Conservation (phyloP, 2,329 filamentous ascomycete species). For the Albifimbria verrucaria region DNA sequence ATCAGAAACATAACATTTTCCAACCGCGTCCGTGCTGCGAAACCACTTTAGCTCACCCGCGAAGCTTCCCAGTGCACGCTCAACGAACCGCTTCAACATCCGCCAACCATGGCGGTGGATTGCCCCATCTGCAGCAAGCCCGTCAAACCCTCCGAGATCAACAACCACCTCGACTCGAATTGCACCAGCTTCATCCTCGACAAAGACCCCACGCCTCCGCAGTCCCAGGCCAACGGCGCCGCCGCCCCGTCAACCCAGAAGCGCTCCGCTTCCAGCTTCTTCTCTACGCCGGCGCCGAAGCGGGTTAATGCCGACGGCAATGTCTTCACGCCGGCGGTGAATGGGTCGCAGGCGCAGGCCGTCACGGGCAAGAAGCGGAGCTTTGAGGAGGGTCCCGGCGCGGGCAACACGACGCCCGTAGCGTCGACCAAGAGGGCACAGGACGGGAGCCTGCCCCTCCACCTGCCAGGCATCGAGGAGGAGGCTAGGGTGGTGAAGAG, state of each 20-base stretch:
- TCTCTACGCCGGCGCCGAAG: constrained; percentile 59
- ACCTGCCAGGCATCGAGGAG: constrained; percentile 3
- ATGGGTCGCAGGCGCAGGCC: constrained; percentile 21
- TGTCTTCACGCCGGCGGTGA: constrained; percentile 28
- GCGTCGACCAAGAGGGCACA: constrained; percentile 5
- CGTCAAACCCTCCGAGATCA: constrained; percentile 74
- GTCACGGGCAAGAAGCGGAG: constrained; percentile 45
- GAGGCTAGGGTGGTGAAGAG: constrained; percentile 53
- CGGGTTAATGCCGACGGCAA: constrained; percentile 36
- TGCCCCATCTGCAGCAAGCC: constrained; percentile 79
- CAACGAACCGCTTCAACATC: background rate
- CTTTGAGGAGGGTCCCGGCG: constrained; percentile 53
- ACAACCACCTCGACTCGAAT: constrained; percentile 83
- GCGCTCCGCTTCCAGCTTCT: constrained; percentile 55
- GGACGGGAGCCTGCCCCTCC: constrained; percentile 2
- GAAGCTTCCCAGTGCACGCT: background rate
- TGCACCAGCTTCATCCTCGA: constrained; percentile 68
- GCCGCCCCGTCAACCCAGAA: constrained; percentile 43
- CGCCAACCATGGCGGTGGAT: constrained; percentile 49
- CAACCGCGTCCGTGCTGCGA: background rate
- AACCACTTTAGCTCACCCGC: background rate
- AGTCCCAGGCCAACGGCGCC: constrained; percentile 25
- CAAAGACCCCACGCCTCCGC: constrained; percentile 30
- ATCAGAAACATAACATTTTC: background rate
- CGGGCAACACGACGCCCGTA: constrained; percentile 8